Conservation (phyloP, 306 rosid genomes). For the Gastrolobium villosum region DNA sequence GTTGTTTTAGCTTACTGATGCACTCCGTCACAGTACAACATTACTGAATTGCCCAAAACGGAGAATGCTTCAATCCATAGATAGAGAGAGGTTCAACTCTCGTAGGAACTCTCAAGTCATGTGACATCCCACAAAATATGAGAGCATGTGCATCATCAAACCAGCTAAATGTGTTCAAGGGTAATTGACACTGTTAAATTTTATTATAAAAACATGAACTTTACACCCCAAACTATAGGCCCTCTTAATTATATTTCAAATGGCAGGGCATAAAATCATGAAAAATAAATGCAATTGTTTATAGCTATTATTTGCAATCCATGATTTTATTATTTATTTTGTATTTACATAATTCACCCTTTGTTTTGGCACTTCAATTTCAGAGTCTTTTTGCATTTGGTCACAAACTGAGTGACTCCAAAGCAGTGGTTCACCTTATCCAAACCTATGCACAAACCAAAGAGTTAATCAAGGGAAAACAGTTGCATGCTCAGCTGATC, state of each 20-base stretch:
- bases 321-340: too few species aligned
- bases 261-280: not conserved
- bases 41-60: too few species aligned
- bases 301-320: not conserved
- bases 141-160: not conserved
- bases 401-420: slow-evolving; percentile 43
- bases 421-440: slow-evolving; percentile 50
- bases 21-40: too few species aligned
- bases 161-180: slow-evolving; percentile 1
- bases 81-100: too few species aligned
- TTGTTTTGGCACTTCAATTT: not conserved
- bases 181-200: not conserved
- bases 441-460: slow-evolving; percentile 58
- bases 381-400: slow-evolving; percentile 26
- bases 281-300: not conserved
- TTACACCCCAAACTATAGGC: not conserved
- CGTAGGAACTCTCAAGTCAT: too few species aligned
- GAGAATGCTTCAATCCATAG: too few species aligned
- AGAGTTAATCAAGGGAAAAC: slow-evolving; percentile 63
- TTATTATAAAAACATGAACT: not conserved
- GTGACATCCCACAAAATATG: not conserved
- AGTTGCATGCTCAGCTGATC: slow-evolving; percentile 68
- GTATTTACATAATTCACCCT: not conserved
- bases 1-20: too few species aligned
- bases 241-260: not conserved